Evolutionary conservation across 2,329 filamentous ascomycete species (phyloP), one percentile per base, ranked within the genome.

Genomic region (Botryotinia globosa): DNA sequence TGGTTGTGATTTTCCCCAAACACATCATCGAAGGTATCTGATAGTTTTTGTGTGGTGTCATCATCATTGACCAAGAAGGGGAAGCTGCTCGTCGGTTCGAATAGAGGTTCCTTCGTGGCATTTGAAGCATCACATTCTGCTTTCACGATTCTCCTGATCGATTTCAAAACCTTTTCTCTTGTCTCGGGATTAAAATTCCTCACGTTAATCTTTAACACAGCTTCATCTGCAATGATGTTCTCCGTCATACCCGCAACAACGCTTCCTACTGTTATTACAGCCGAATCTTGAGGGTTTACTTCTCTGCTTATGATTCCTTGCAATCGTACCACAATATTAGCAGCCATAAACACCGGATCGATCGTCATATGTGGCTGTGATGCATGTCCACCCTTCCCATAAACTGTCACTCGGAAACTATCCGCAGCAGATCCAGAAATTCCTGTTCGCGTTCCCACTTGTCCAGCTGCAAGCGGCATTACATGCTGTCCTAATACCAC

Each of bases 401-500:
- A 82, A 10, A 83, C 73, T 0, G 80, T 80, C 9, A 85, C 78
- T n/a, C 80, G 76, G 32, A 83, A 81, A 9, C 77, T 73, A 75
- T 84, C 82, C 0, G 80, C 81, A 0, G 81, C 82, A 0, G 81
- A 81, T 2, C 82, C 74, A 12, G 83, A 74, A 8, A 78, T 75
- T 0, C 83, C 83, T 4, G 77, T 68, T 18, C 79, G 77, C 3
- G 82, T 75, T 51, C 77, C 80, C 3, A 85, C 78, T 8, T 74
- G 78, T 0, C 83, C 83, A 0, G 82, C 77, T 29, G 77, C 79
- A 72, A 81, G 78, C 10, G 79, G 75, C 80, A 86, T 84, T 0
- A 89, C 85, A 80, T 89, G 88, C 32, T 84, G 86, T 6, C 87
- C 87, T 6, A 90, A 79, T 14, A 86, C 85, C 12, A 88, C 77